phyloP scores from a whole-genome alignment of 371 early-diverging fungal genomes.

The Actinomortierella wolfii region DNA sequence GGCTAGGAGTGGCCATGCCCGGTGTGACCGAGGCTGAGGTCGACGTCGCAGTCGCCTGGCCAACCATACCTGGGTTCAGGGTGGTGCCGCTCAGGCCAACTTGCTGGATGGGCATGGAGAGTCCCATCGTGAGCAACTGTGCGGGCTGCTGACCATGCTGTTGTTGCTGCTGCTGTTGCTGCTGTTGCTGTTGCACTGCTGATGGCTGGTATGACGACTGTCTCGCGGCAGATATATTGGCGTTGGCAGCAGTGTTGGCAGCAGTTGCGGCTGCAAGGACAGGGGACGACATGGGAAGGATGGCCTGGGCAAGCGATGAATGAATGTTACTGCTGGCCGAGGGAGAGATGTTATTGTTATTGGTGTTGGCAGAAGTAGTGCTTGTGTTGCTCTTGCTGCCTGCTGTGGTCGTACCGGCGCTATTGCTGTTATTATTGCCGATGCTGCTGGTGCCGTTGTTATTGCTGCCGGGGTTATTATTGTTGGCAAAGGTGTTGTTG shows the following conservation, averaged over 20 bases:
- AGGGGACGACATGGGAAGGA: slow-evolving; percentile 34
- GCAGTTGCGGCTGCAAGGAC: slow-evolving; percentile 37
- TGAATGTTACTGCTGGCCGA: slow-evolving; percentile 14
- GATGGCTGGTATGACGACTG: slow-evolving; percentile 15
- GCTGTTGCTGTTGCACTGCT: slow-evolving; percentile 38
- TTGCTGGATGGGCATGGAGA: too few relatives aligned
- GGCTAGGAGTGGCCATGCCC: slow-evolving; percentile 1
- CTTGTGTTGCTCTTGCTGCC: background rate
- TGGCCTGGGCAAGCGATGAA: slow-evolving; percentile 17
- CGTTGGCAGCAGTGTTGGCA: slow-evolving; percentile 36
- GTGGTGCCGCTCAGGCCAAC: too few relatives aligned
- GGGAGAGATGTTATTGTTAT: slow-evolving; percentile 16
- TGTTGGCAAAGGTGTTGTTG: slow-evolving; percentile 15
- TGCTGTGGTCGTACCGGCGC: slow-evolving; percentile 4
- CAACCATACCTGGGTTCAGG: too few relatives aligned
- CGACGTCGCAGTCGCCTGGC: too few relatives aligned
- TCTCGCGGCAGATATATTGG: slow-evolving; percentile 26
- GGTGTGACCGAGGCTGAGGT: slow-evolving; percentile 1
- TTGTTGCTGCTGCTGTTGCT: slow-evolving; percentile 32
- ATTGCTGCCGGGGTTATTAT: slow-evolving; percentile 1
- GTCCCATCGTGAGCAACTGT: too few relatives aligned
- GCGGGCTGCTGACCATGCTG: slow-evolving; percentile 4
- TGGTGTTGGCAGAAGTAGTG: slow-evolving; percentile 5
- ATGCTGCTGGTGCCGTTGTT: slow-evolving; percentile 13
- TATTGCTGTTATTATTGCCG: background rate